Evolutionary conservation across 441 rosid genomes (phyloP).

Genomic region (Euphorbia neoarborescens): DNA sequence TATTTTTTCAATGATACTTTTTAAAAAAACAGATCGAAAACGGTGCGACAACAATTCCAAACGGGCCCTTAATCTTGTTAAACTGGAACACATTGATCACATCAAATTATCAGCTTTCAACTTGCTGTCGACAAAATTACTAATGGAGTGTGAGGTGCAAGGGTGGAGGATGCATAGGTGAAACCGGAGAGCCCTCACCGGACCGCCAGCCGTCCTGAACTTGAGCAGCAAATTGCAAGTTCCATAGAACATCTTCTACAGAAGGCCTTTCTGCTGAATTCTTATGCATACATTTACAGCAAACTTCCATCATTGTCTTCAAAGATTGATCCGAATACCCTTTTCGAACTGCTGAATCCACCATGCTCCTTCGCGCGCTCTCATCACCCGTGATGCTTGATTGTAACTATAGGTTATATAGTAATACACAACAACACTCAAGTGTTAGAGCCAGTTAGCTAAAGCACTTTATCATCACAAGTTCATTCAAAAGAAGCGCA

Average conservation of each 20-base stretch:
- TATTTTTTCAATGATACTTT: no score
- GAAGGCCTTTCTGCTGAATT: conserved; percentile 64
- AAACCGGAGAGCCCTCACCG: conserved; percentile 56
- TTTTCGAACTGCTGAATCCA: conserved; percentile 50
- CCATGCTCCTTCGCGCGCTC: conserved; percentile 45
- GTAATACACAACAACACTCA: not conserved
- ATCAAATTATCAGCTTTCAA: conserved; percentile 12
- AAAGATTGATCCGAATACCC: conserved; percentile 65
- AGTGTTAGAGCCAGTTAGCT: not conserved
- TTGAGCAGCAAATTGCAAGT: conserved; percentile 93
- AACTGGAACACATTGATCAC: no score
- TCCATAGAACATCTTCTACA: conserved; percentile 84
- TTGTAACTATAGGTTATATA: conserved; percentile 41
- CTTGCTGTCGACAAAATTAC: conserved; percentile 1
- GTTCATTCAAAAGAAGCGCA: no score
- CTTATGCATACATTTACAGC: conserved; percentile 57
- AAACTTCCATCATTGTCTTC: conserved; percentile 72
- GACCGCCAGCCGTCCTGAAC: conserved; percentile 66
- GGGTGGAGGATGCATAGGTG: conserved; percentile 27
- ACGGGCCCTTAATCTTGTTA: no score
- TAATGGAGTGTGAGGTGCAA: conserved; percentile 23
- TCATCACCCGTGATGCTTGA: conserved; percentile 38
- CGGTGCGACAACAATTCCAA: no score
- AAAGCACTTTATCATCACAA: no score
- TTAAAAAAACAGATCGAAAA: no score